Conservation (phyloP, 257 asterid genomes). For the Leonotis leonurus region DNA sequence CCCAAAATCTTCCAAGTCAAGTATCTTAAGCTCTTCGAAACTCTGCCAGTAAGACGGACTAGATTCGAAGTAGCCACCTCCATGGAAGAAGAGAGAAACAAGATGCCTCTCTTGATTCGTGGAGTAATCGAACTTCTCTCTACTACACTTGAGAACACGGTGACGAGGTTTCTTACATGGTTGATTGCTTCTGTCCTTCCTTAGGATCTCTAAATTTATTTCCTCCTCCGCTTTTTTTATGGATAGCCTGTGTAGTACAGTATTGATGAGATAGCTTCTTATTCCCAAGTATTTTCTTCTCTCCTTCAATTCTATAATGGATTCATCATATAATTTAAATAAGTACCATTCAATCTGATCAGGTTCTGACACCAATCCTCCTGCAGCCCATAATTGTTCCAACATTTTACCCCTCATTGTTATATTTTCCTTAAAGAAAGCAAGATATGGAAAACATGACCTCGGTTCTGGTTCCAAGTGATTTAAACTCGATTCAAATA, state of each 20-base stretch:
- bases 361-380: slow-evolving; percentile 12
- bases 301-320: slow-evolving; percentile 9
- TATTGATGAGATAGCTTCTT: neutral
- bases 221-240: slow-evolving; percentile 2
- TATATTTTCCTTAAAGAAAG: slow-evolving; percentile 1
- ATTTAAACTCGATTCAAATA: neutral
- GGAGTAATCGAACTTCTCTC: neutral
- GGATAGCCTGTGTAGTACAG: slow-evolving; percentile 11
- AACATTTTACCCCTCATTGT: slow-evolving; percentile 9
- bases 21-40: neutral
- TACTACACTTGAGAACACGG: neutral
- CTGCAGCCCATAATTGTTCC: slow-evolving; percentile 20
- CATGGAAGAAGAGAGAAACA: slow-evolving; percentile 9
- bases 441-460: no score
- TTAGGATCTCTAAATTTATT: neutral
- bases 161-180: neutral
- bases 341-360: no score
- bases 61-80: neutral
- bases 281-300: neutral
- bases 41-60: neutral
- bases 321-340: neutral
- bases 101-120: neutral
- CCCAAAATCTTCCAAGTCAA: slow-evolving; percentile 14
- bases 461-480: neutral
- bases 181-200: neutral